A percentile compares a stretch with the other conserved stretches of the same genome.
phyloP scores from a whole-genome alignment of 2,329 filamentous ascomycete species.

The Cordyceps tenuipes region DNA sequence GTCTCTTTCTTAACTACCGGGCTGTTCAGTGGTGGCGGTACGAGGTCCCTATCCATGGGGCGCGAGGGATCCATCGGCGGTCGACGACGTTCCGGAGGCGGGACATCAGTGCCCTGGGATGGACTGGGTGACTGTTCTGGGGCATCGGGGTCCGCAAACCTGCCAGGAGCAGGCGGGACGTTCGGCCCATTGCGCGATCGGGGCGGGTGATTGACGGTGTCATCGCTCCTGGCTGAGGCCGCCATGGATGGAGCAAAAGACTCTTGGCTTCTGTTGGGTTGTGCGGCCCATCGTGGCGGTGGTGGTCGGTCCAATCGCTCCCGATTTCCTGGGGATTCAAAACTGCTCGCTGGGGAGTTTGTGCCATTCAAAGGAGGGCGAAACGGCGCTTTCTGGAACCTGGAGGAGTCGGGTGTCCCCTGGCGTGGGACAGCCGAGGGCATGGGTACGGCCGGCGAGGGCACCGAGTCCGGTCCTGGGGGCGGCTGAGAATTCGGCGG shows the following conservation, averaged over 20 bases:
- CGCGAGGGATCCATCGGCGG: slow-evolving; percentile 57
- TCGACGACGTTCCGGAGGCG: slow-evolving; percentile 52
- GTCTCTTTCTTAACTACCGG: slow-evolving; percentile 35
- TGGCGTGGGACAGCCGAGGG: slow-evolving; percentile 2
- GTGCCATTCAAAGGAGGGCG: slow-evolving; percentile 32
- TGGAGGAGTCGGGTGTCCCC: slow-evolving; percentile 13
- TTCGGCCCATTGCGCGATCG: slow-evolving; percentile 44
- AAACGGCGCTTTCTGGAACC: slow-evolving; percentile 17
- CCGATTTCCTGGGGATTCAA: slow-evolving; percentile 37
- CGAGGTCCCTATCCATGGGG: slow-evolving; percentile 46
- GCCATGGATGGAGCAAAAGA: slow-evolving; percentile 42
- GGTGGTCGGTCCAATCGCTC: slow-evolving; percentile 26
- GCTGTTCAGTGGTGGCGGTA: slow-evolving; percentile 51
- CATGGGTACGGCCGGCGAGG: neutral
- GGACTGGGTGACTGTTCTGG: slow-evolving; percentile 10
- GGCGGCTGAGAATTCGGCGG: neutral
- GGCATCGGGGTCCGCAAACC: slow-evolving; percentile 26
- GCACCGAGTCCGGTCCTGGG: slow-evolving; percentile 3
- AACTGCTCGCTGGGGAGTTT: slow-evolving; percentile 42
- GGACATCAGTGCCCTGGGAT: slow-evolving; percentile 21
- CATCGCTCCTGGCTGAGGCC: slow-evolving; percentile 40
- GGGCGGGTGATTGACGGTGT: slow-evolving; percentile 40
- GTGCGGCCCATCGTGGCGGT: slow-evolving; percentile 38
- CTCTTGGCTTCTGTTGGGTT: slow-evolving; percentile 50
- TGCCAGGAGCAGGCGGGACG: slow-evolving; percentile 30